Percentiles rank a stretch among this genome's conserved stretches.
Conservation (phyloP, 352 stramenopile genomes). For the Peronospora tabacina region DNA sequence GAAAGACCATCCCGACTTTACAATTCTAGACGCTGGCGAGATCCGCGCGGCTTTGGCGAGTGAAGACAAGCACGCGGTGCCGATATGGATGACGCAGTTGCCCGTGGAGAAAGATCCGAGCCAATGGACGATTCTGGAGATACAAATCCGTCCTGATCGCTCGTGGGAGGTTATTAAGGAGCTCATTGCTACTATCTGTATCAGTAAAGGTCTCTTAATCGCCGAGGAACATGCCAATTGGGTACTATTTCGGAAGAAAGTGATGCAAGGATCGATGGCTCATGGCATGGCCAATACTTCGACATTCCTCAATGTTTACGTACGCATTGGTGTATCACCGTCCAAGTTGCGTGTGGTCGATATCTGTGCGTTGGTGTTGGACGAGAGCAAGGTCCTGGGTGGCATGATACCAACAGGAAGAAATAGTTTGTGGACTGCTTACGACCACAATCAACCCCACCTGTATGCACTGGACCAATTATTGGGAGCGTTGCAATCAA, state of each 20-base stretch:
- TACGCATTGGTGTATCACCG: constrained; percentile 59
- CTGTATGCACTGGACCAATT: constrained; percentile 57
- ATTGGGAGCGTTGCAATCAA: constrained; percentile 59
- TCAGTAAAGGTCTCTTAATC: constrained; percentile 62
- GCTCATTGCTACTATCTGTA: constrained; percentile 70
- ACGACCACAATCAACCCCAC: constrained; percentile 36
- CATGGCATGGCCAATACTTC: constrained; percentile 55
- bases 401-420: constrained; percentile 40
- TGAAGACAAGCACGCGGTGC: constrained; percentile 29
- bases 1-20: constrained; percentile 66
- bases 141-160: constrained; percentile 61
- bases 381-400: constrained; percentile 59
- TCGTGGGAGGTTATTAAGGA: constrained; percentile 73
- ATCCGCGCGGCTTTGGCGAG: constrained; percentile 28
- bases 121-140: constrained; percentile 62
- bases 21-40: constrained; percentile 33
- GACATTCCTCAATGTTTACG: constrained; percentile 70
- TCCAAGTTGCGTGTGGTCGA: constrained; percentile 73
- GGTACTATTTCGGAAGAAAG: constrained; percentile 68
- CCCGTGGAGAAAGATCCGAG: constrained; percentile 54
- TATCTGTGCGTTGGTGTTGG: constrained; percentile 53
- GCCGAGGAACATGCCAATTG: constrained; percentile 42
- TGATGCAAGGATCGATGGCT: constrained; percentile 49
- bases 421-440: constrained; percentile 26
- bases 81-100: constrained; percentile 49